Evolutionary conservation across 2,329 filamentous ascomycete genomes (phyloP), one percentile per base, ranked within the genome.

Genomic region (Diaporthe citrichinensis): DNA sequence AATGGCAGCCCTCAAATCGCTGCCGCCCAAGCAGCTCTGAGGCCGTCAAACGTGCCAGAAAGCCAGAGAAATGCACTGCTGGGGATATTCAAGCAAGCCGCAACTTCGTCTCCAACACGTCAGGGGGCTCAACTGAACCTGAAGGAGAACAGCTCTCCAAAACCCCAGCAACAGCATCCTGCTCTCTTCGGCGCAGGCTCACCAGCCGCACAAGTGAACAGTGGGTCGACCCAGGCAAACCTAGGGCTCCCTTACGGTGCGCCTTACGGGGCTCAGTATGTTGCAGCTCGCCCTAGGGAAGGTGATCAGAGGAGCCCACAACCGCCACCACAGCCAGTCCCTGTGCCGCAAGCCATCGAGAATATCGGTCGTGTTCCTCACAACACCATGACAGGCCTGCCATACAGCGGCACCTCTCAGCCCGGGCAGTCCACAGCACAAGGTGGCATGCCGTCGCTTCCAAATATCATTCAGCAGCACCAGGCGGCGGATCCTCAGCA

Each of bases 31-130:
- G 46, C 74, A 44, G 31, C 72, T 41, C 31, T 77, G 12, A 68
- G 55, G 41, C 72, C 71, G 25, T 46, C 74, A 17, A 77, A 79
- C 25, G 76, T 79, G 41, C 81, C 84, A 39, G 84, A 85, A 62
- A 80, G 82, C 49, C 89, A 91, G 77, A 87, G 88, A 31, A 87
- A 85, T 25, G 84, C 87, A 10, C 82, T 91, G 28, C 82, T 91
- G 20, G 87, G 85, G 31, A 89, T 91, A 84, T 90, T 92, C 81
- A 90, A 89, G 76, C 86, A 86, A 77, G 78, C 81, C 15, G 81
- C 81, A 39, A 75, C 81, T 4, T 75, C 78, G 3, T 78, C 81
- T 23, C 78, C 81, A 6, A 78, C 39, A 36, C 25, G 15, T 1
- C 67, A 72, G 17, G 49, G 49, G 34, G 20, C 39, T 58, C 67